Conservation (phyloP, 2,329 filamentous ascomycete genomes). For the Beauveria brongniartii region DNA sequence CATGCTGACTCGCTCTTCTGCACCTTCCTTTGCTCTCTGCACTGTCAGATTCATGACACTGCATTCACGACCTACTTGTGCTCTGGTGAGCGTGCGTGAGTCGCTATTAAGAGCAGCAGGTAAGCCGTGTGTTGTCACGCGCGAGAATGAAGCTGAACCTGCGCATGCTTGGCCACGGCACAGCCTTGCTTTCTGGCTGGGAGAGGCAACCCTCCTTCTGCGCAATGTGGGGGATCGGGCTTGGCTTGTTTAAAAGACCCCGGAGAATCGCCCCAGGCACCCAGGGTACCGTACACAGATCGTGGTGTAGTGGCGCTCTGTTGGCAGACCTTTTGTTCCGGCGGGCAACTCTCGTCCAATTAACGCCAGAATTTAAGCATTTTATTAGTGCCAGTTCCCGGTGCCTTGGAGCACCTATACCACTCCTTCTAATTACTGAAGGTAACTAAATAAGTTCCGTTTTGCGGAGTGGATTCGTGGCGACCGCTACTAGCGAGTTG, state of each 20-base stretch:
- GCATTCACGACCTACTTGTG: background rate
- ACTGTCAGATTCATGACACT: background rate
- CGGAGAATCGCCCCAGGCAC: background rate
- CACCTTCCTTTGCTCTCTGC: background rate
- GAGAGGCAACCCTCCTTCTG: background rate
- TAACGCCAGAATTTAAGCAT: background rate
- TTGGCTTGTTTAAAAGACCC: background rate
- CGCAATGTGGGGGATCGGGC: background rate
- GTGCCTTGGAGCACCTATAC: background rate
- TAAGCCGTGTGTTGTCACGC: too few relatives aligned
- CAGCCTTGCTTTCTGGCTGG: background rate
- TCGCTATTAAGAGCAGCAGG: background rate
- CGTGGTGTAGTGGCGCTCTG: background rate
- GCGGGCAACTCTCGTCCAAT: background rate
- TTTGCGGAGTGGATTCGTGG: conserved; percentile 2
- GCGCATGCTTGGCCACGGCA: background rate
- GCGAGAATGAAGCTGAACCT: background rate
- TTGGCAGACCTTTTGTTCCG: background rate
- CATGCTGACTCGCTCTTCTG: background rate
- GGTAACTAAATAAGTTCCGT: background rate
- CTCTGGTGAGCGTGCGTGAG: background rate
- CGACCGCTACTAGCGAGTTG: background rate
- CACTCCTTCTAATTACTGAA: background rate
- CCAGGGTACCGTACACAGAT: conserved; percentile 6
- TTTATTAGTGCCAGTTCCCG: background rate